Percentiles rank a stretch among this genome's conserved stretches.
phyloP scores from a whole-genome alignment of 1,284 basidiomycete species.

The Ceratobasidium sp. region DNA sequence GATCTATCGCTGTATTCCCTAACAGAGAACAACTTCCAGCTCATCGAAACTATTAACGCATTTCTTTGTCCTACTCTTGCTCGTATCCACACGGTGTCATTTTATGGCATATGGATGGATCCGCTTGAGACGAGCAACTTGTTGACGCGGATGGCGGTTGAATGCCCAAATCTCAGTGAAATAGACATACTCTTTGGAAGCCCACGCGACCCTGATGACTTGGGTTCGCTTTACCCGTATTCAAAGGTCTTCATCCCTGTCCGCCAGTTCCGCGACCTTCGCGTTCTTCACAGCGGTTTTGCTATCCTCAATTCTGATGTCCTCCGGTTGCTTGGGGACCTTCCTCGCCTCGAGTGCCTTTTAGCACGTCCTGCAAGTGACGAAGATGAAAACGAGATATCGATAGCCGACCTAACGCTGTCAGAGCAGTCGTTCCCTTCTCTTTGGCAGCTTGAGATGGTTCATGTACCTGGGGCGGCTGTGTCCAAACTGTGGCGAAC shows the following conservation, averaged over 20 bases:
- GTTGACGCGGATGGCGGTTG: not conserved
- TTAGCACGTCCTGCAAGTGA: not conserved
- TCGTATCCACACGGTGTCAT: not conserved
- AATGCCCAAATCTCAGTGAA: not conserved
- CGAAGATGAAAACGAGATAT: not conserved
- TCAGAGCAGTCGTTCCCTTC: not conserved
- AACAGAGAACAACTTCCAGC: too few species aligned
- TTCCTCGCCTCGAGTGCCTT: slow-evolving; percentile 13
- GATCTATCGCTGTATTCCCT: too few species aligned
- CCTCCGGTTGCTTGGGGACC: not conserved
- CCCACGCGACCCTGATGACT: not conserved
- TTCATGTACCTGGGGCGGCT: not conserved
- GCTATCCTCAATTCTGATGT: not conserved
- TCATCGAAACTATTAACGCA: too few species aligned
- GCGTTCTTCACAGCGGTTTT: not conserved
- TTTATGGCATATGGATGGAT: not conserved
- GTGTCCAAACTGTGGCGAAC: not conserved
- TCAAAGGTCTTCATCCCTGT: not conserved
- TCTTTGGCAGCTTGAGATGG: not conserved
- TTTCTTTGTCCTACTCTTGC: too few species aligned
- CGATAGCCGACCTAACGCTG: not conserved
- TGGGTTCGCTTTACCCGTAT: not conserved
- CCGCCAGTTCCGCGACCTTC: not conserved
- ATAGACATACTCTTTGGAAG: not conserved
- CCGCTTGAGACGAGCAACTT: not conserved